Conservation (phyloP, 495 filamentous ascomycete genomes). For the Penicillium soppii region DNA sequence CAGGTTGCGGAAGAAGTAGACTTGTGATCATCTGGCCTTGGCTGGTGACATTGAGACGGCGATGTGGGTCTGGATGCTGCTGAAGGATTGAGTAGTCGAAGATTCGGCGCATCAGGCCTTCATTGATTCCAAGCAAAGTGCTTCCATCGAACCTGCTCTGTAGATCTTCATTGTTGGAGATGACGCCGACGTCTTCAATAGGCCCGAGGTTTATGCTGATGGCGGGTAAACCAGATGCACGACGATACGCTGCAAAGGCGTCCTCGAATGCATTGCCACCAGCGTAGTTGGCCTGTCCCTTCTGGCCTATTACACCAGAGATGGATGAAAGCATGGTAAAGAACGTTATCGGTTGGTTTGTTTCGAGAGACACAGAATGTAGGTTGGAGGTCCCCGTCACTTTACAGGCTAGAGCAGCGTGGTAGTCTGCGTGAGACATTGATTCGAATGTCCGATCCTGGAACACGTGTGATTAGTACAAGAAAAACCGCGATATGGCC, state of each 20-base stretch:
- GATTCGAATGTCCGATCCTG: neutral
- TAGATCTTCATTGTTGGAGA: constrained; percentile 30
- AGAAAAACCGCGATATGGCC: too few relatives aligned
- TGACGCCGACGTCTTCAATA: constrained; percentile 27
- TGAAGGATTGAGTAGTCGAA: too few relatives aligned
- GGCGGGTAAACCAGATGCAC: neutral
- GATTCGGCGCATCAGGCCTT: too few relatives aligned
- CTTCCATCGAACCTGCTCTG: too few relatives aligned
- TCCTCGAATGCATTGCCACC: constrained; percentile 23
- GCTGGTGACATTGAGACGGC: too few relatives aligned
- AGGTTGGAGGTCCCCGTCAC: neutral
- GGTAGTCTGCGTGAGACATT: neutral
- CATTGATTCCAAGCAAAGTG: too few relatives aligned
- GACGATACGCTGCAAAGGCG: constrained; percentile 21
- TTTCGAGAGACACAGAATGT: neutral
- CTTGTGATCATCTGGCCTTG: too few relatives aligned
- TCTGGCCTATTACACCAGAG: constrained; percentile 50
- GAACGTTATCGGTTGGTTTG: neutral
- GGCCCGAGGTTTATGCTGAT: constrained; percentile 20
- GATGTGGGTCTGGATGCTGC: too few relatives aligned
- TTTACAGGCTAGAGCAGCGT: neutral
- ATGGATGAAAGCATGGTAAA: constrained; percentile 51
- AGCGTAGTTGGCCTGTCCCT: constrained; percentile 58
- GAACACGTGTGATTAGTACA: neutral
- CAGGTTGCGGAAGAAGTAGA: too few relatives aligned